A percentile compares a stretch with the other conserved stretches of the same genome.
These are phyloP conservation scores for Skeletonema tropicum DNA, from an alignment of 108 stramenopile species.

Conservation along the genomic window DNA sequence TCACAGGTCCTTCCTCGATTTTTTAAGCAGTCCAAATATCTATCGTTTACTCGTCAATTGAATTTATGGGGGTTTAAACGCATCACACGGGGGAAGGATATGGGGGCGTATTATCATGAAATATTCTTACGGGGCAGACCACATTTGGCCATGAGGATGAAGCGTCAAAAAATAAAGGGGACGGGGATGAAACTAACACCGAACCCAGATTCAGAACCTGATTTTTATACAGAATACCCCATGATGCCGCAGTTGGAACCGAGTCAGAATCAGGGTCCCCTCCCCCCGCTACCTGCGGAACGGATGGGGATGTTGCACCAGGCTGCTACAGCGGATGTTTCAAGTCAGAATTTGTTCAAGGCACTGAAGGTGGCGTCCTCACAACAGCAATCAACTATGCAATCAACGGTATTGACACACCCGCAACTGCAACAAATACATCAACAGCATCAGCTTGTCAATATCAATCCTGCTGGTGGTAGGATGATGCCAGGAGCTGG, in stretches of 20 bases:
- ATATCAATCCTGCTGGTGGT: background rate
- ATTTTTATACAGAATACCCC: slow-evolving; percentile 45
- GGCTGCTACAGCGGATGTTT: background rate
- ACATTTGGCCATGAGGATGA: slow-evolving; percentile 56
- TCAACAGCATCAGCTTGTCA: background rate
- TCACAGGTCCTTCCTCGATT: slow-evolving; percentile 57
- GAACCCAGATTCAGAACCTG: slow-evolving; percentile 56
- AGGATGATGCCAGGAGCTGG: background rate
- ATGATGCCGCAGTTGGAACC: slow-evolving; percentile 19
- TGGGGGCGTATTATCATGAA: slow-evolving; percentile 67
- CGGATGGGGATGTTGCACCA: slow-evolving; percentile 2
- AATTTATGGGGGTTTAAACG: slow-evolving; percentile 86
- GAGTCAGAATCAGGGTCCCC: background rate
- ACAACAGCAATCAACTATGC: background rate
- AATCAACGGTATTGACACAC: background rate
- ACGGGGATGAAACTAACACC: slow-evolving; percentile 63
- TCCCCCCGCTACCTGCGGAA: slow-evolving; percentile 32
- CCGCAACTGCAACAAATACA: slow-evolving; percentile 1
- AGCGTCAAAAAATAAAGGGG: slow-evolving; percentile 61
- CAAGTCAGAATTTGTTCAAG: background rate
- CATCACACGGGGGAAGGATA: slow-evolving; percentile 61
- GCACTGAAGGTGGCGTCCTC: slow-evolving; percentile 1
- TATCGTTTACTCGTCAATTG: slow-evolving; percentile 80
- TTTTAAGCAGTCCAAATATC: slow-evolving; percentile 82
- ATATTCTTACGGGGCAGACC: slow-evolving; percentile 62